Percentiles rank a stretch among this genome's conserved stretches.
phyloP scores from a whole-genome alignment of 163 green algal species.

The Trebouxiophyceae sp. region DNA sequence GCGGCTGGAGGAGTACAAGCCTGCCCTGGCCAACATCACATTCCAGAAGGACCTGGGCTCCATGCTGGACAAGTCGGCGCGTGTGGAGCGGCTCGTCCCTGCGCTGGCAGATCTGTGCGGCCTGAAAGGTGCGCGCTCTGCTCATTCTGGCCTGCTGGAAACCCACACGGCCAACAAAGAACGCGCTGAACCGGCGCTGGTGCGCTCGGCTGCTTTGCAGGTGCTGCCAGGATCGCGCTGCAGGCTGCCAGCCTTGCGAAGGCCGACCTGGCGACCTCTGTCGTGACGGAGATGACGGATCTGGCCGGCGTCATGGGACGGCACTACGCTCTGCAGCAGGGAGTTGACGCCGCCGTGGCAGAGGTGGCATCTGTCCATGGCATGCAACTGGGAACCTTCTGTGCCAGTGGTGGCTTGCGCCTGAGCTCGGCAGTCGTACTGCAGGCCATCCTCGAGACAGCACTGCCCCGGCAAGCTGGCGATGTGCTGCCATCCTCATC shows the following conservation, averaged over 20 bases:
- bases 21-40: slow-evolving; percentile 71
- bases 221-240: slow-evolving; percentile 22
- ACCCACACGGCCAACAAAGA: no score
- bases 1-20: slow-evolving; percentile 54
- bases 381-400: no score
- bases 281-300: slow-evolving; percentile 94
- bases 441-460: slow-evolving; percentile 85
- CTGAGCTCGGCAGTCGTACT: no score
- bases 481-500: slow-evolving; percentile 64
- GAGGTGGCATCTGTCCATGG: no score
- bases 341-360: slow-evolving; percentile 10
- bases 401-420: no score
- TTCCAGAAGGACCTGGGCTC: slow-evolving; percentile 89
- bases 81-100: slow-evolving; percentile 61
- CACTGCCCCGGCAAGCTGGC: slow-evolving; percentile 75
- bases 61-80: slow-evolving; percentile 80
- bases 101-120: slow-evolving; percentile 46
- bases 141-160: no score
- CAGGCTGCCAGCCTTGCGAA: slow-evolving; percentile 69
- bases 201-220: slow-evolving; percentile 2
- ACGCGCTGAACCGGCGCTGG: no score
- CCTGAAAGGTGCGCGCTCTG: slow-evolving; percentile 20
- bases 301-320: slow-evolving; percentile 82
- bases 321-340: slow-evolving; percentile 56
- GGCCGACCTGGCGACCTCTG: slow-evolving; percentile 82